Percentiles rank a stretch among this genome's conserved stretches.
These are phyloP conservation scores for Rhodotorula sp. DNA, from an alignment of 1,284 basidiomycete genomes.

Conservation along the genomic window DNA sequence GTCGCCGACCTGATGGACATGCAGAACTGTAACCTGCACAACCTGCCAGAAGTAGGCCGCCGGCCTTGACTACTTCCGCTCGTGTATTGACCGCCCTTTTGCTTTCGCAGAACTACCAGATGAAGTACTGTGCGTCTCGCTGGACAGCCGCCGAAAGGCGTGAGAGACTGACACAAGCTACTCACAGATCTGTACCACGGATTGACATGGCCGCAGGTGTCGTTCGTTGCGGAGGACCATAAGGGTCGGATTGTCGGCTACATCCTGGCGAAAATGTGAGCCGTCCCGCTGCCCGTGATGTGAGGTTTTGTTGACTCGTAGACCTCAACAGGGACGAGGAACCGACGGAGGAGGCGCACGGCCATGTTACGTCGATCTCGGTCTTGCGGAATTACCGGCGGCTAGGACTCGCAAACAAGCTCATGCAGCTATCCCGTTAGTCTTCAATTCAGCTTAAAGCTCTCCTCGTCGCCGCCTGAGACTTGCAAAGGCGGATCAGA, in stretches of 20 bases:
- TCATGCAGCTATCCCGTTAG: constrained; percentile 83
- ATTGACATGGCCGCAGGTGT: constrained; percentile 88
- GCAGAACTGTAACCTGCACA: constrained; percentile 86
- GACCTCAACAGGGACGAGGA: constrained; percentile 66
- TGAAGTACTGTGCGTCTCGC: constrained; percentile 73
- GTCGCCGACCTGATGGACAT: constrained; percentile 73
- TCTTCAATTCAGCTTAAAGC: constrained; percentile 29
- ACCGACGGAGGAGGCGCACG: constrained; percentile 60
- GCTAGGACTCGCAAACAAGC: constrained; percentile 77
- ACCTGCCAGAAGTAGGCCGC: constrained; percentile 78
- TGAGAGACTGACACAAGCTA: constrained; percentile 2
- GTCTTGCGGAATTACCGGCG: constrained; percentile 80
- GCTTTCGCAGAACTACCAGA: constrained; percentile 44
- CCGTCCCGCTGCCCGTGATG: constrained; percentile 3
- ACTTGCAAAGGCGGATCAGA: neutral
- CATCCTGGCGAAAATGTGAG: constrained; percentile 87
- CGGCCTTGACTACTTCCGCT: constrained; percentile 42
- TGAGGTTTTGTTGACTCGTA: neutral
- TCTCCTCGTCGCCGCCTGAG: neutral
- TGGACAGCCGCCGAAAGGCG: too few relatives aligned
- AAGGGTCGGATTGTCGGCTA: constrained; percentile 89
- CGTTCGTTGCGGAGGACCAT: constrained; percentile 88
- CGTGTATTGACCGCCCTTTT: neutral
- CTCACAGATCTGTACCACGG: constrained; percentile 77
- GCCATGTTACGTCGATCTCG: constrained; percentile 88